A percentile compares a stretch with the other conserved stretches of the same genome.
These are phyloP conservation scores for Gnomoniopsis smithogilvyi DNA, from an alignment of 2,329 filamentous ascomycete genomes.

Conservation along the genomic window DNA sequence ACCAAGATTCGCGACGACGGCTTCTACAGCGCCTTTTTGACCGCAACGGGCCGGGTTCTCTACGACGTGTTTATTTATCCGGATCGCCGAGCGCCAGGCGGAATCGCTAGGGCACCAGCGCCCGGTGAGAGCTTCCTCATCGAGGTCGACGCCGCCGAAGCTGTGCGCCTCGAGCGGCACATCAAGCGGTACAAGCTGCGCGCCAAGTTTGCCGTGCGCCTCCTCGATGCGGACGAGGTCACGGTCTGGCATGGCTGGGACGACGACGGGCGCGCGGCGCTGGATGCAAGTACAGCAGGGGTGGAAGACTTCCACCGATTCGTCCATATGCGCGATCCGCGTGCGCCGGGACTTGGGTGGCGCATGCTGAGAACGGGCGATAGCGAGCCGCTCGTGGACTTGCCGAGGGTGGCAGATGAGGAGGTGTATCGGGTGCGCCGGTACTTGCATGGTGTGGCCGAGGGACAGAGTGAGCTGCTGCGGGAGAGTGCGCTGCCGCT, in stretches of 20 bases:
- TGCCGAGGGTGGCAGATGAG: slow-evolving; percentile 37
- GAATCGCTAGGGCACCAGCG: neutral
- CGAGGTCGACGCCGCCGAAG: slow-evolving; percentile 74
- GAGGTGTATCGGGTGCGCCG: slow-evolving; percentile 70
- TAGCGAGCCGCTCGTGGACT: slow-evolving; percentile 35
- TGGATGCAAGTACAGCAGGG: slow-evolving; percentile 23
- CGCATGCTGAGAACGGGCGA: slow-evolving; percentile 29
- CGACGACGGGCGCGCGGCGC: slow-evolving; percentile 29
- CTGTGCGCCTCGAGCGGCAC: slow-evolving; percentile 62
- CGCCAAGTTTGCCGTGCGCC: slow-evolving; percentile 68
- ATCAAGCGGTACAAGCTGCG: slow-evolving; percentile 84
- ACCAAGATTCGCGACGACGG: slow-evolving; percentile 38
- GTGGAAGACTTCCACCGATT: slow-evolving; percentile 3
- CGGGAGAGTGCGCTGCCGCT: slow-evolving; percentile 72
- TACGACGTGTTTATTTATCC: slow-evolving; percentile 91
- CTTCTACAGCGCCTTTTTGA: slow-evolving; percentile 83
- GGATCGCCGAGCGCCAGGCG: slow-evolving; percentile 29
- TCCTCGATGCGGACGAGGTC: slow-evolving; percentile 63
- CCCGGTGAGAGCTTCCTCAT: slow-evolving; percentile 62
- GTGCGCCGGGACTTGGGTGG: slow-evolving; percentile 43
- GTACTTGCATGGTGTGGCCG: slow-evolving; percentile 77
- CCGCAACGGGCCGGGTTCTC: slow-evolving; percentile 77
- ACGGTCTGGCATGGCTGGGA: slow-evolving; percentile 75
- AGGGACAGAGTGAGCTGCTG: slow-evolving; percentile 78
- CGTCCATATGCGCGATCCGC: slow-evolving; percentile 28